These are phyloP conservation scores for Dichotomocladium elegans DNA, from an alignment of 371 early-diverging fungal genomes.

Conservation along the genomic window DNA sequence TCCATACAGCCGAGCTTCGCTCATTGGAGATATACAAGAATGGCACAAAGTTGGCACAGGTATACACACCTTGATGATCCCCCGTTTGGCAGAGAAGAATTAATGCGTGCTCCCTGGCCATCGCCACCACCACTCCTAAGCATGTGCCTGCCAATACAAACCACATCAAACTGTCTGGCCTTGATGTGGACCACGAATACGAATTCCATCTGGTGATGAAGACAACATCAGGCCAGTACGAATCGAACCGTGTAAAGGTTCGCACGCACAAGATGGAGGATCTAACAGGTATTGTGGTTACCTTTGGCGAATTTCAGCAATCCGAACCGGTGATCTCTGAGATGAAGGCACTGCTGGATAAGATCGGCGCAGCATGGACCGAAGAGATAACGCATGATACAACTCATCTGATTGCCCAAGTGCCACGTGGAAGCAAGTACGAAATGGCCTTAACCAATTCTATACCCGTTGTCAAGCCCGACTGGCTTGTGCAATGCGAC, in stretches of 20 bases:
- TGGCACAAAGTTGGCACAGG: slow-evolving; percentile 48
- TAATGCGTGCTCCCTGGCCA: not conserved
- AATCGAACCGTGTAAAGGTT: slow-evolving; percentile 71
- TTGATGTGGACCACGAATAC: slow-evolving; percentile 87
- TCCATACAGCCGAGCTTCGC: slow-evolving; percentile 77
- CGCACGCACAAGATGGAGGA: slow-evolving; percentile 91
- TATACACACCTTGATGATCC: slow-evolving; percentile 19
- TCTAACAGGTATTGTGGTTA: slow-evolving; percentile 89
- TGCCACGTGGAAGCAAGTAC: slow-evolving; percentile 80
- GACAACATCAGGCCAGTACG: slow-evolving; percentile 85
- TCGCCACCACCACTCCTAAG: slow-evolving; percentile 4
- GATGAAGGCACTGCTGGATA: slow-evolving; percentile 71
- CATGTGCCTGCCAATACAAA: slow-evolving; percentile 55
- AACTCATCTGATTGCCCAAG: slow-evolving; percentile 87
- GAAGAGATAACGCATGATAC: slow-evolving; percentile 83
- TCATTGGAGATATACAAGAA: slow-evolving; percentile 87
- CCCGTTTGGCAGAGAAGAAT: not conserved
- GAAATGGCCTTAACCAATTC: slow-evolving; percentile 84
- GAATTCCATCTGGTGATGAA: slow-evolving; percentile 81
- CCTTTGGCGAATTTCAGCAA: slow-evolving; percentile 84
- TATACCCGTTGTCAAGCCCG: slow-evolving; percentile 91
- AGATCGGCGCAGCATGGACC: slow-evolving; percentile 86
- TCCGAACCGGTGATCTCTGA: slow-evolving; percentile 59
- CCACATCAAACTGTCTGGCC: slow-evolving; percentile 79
- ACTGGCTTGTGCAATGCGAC: slow-evolving; percentile 91